These are phyloP conservation scores for Garcia nutans DNA, from an alignment of 345 rosid species.

Conservation along the genomic window DNA sequence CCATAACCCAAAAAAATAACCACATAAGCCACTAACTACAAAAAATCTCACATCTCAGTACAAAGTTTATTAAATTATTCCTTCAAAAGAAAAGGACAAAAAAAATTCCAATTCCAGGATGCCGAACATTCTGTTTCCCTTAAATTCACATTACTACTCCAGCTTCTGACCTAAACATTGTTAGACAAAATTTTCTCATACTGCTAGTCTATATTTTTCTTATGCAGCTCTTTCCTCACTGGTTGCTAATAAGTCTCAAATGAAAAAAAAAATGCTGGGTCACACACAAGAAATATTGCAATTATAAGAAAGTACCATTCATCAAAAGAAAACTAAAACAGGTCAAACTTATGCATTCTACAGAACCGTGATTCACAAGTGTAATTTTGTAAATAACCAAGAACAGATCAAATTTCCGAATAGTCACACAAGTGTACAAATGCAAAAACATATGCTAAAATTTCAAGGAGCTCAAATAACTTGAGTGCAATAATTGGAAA, in stretches of 20 bases:
- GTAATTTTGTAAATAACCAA: background rate
- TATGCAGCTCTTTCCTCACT: background rate
- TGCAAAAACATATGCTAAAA: background rate
- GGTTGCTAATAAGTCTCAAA: background rate
- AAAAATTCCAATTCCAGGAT: too few relatives aligned
- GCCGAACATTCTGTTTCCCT: background rate
- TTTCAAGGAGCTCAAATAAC: slow-evolving; percentile 10
- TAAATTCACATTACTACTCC: background rate
- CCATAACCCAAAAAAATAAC: background rate
- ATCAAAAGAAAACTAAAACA: background rate
- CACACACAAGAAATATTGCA: background rate
- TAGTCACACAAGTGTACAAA: background rate
- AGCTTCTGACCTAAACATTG: background rate
- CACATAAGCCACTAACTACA: background rate
- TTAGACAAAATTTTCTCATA: background rate
- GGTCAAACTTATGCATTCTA: background rate
- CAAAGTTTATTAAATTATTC: background rate
- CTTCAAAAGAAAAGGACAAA: background rate
- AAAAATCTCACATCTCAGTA: background rate
- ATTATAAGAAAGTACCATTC: background rate
- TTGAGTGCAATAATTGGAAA: slow-evolving; percentile 2
- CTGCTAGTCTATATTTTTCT: background rate
- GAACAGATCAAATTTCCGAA: background rate
- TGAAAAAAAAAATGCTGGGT: background rate
- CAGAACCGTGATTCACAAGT: background rate